Base-by-base conservation (phyloP, 208 protist species). In the Trypanosoma brucei region DNA sequence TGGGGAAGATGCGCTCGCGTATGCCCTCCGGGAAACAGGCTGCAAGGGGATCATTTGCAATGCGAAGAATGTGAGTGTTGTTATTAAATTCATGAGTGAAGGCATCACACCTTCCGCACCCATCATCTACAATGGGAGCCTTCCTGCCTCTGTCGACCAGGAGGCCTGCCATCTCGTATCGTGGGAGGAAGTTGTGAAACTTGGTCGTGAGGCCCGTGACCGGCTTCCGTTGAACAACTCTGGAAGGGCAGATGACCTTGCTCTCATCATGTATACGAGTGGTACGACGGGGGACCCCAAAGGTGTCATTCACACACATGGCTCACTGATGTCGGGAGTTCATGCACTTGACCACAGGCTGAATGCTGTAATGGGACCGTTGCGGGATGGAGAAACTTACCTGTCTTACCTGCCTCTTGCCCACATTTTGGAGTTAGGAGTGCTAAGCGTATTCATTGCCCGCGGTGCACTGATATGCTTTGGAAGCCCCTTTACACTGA, bases 251-350 rank as follows among this genome's bases (percentile, higher is more conserved):
- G 74, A 79, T 9, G 79, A 79, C 53, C 51, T 87, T 40, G 85
- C 78, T 8, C 49, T 91, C 8, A 84, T 94, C 45, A 66, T 89
- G 63, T 96, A 96, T 79, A 92, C 89, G 0, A 54, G 50, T 54
- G 50, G 50, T 34, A 73, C 78, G 7, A 86, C 79, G 3, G 89
- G 89, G 0, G 77, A 87, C 45, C 74, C 84, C 3, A 91, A 91
- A 45, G 92, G 90, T 35, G 88, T 95, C 37, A 67, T 93, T 53
- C 78, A 94, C 48, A 88, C 79, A 31, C 86, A 97, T 61, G 85
- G 77, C 30, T 78, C 71, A 59, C 58, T 87, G 13, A 69, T 68
- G 4, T 39, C 72, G 1, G 70, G 75, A 11, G 70, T 85, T 37
- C 35, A 45, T n/a, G 71, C 62, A 3, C 60, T 77, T 49, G 71